Evolutionary conservation across 2,329 filamentous ascomycete genomes (phyloP), one percentile per base, ranked within the genome.

Genomic region (Didymella keratinophila): DNA sequence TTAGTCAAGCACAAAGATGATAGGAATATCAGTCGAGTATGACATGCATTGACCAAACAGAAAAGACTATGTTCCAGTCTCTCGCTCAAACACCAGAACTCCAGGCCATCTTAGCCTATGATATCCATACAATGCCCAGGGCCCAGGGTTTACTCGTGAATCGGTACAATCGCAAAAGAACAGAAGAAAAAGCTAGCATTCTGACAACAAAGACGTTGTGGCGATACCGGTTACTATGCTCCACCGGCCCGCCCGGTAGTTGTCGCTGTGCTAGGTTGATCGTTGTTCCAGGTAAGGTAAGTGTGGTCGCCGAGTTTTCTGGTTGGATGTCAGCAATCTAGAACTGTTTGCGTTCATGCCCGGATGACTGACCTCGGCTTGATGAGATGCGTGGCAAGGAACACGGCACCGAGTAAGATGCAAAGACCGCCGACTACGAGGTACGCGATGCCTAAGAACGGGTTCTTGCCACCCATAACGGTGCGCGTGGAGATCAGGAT

Each of bases 301-400:
- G 93, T 97, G 78, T 98, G 95, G 77, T 99, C 95, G 61, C 95
- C 95, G 41, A 99, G 86, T 90, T 98, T 99, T 72, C 95, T 94
- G 66, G 49, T 64, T 45, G 21, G 23, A 46, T 52, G 52, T 70
- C 34, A 72, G 63, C 62, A 48, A 56, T 45, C 30, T 21, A 42
- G 34, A 39, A 14, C 45, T 36, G 34, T 18, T 34, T 32, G 23
- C 34, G 23, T 37, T n/a, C 25, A 36, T 11, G n/a, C n/a, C 34
- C 25, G 47, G 28, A 47, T 21, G 34, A 48, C 86, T 72, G 81
- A 92, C 91, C 91, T 89, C 62, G 95, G 95, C 75, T 91, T 93
- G 78, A 99, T 88, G 64, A 98, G 83, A 79, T 98, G 93, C 0
- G 92, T 93, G 61, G 92, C 84, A 32, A 94, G 93, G 79, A 99